Base-by-base conservation (phyloP, 2,329 filamentous ascomycete species). In the Paracoccidioides lutzii region DNA sequence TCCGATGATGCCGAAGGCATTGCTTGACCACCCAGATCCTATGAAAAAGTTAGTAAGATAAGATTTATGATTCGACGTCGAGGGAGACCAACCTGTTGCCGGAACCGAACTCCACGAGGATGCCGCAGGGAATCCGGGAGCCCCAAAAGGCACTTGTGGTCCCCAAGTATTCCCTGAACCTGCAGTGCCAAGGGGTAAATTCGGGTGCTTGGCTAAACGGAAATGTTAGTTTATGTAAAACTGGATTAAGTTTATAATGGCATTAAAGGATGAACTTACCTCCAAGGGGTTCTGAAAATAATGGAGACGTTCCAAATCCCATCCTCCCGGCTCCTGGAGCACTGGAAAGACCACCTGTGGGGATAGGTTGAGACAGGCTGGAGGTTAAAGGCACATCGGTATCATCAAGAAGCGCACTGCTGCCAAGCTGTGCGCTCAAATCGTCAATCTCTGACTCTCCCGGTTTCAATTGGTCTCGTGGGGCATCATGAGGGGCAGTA, bases 371-470 rank as follows among this genome's bases (percentile, higher is more conserved):
- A 46, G 69, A 69, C 30, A 72, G 57, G 57, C 69, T 65, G 62
- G 73, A 59, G 71, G 79, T 66, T 76, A 85, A 71, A 76, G 88
- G 64, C 69, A 83, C 74, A 65, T 94, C 90, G 59, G 85, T 85
- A 49, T 85, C 82, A 59, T 84, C 82, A 44, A 97, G 76, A 10
- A 98, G 76, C 10, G 90, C 93, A 63, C 89, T 90, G 70, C 91
- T 97, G 10, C 93, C 93, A 32, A 98, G 78, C 63, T 93, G 90
- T 58, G 85, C 81, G 59, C 83, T 85, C 55, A 87, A 73, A 51
- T 88, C 81, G 55, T 91, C 88, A 22, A 89, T 75, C 55, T 85
- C 83, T 33, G 75, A 72, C 32, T 78, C 76, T 1, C 69, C 66
- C 44, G 67, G 68, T 57, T 68, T 66, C 22, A 75, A 71, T 35